Evolutionary conservation across 202 grass and related monocot species (phyloP), one percentile per base, ranked within the genome.

Genomic region (Elaeis oleifera): DNA sequence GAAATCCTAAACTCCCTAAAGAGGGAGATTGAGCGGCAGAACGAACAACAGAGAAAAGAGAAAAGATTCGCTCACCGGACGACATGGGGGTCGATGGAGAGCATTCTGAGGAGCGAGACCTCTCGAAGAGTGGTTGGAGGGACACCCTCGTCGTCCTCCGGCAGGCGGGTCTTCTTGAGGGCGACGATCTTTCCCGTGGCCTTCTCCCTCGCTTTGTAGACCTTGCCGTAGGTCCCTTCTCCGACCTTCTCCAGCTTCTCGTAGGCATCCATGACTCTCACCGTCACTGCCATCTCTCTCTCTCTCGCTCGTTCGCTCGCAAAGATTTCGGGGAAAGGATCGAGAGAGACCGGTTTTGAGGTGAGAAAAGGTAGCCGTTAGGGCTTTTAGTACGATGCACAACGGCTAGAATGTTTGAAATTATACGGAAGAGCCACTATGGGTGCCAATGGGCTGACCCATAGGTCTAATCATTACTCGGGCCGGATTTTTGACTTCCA

Each of bases 221-320:
- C 92, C 82, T 97, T 97, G 14, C 92, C 92, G 54, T 97, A 97
- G 25, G 92, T 97, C 6, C 92, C 92, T 76, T 97, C 92, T 5
- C 92, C 92, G 3, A 97, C 92, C 81, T 97, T 97, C 92, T 97
- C 92, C 55, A 97, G 70, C 76, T 97, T 92, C 88, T 97, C 92
- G 77, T 97, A 97, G 65, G 83, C 73, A 54, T 97, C 94, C 94
- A 86, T 97, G 16, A 79, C 87, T 21, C 82, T 54, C 58, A 20
- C 9, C 48, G 16, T 17, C n/a, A 17, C 53, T 66, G 24, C 87
- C 17, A 53, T 82, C 7, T 50, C 69, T 15, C 29, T 26, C 6
- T 26, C 16, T 51, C 16, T 63, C 27, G 21, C 36, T 51, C 13
- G 14, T 44, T 51, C 26, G 27, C 27, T 28, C 31, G 31, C 6